Conservation (phyloP, 192 early-diverging fungal genomes). For the Gigaspora rosea region DNA sequence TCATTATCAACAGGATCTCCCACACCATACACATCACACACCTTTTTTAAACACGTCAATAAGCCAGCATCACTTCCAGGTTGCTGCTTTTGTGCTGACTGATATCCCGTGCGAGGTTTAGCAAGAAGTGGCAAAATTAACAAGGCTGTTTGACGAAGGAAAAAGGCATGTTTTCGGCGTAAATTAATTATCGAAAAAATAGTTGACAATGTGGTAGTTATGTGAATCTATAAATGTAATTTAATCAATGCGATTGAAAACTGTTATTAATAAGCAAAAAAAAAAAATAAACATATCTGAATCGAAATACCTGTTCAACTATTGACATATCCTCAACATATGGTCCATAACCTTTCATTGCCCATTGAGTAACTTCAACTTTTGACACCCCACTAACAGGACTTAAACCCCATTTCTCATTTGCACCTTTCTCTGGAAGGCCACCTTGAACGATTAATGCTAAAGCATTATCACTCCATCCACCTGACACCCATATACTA, state of each 20-base stretch:
- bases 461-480: slow-evolving; percentile 45
- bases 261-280: not conserved
- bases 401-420: slow-evolving; percentile 40
- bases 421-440: slow-evolving; percentile 9
- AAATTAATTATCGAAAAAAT: slow-evolving; percentile 62
- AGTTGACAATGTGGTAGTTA: slow-evolving; percentile 57
- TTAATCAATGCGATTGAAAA: not conserved
- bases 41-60: slow-evolving; percentile 62
- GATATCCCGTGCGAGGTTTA: slow-evolving; percentile 38
- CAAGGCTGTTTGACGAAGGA: slow-evolving; percentile 60
- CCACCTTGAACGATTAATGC: slow-evolving; percentile 39
- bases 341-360: slow-evolving; percentile 55
- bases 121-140: slow-evolving; percentile 47
- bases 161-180: slow-evolving; percentile 70
- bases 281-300: not conserved
- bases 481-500: slow-evolving; percentile 42
- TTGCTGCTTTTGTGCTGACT: slow-evolving; percentile 34
- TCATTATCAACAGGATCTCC: slow-evolving; percentile 36
- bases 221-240: slow-evolving; percentile 41
- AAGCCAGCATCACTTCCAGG: slow-evolving; percentile 51
- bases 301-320: slow-evolving; percentile 57
- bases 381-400: slow-evolving; percentile 47
- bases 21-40: slow-evolving; percentile 72
- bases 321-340: slow-evolving; percentile 58
- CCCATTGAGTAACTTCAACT: slow-evolving; percentile 66